Percentiles rank a stretch among this genome's conserved stretches.
phyloP scores from a whole-genome alignment of 352 stramenopile genomes.

The Phytophthora cactorum region DNA sequence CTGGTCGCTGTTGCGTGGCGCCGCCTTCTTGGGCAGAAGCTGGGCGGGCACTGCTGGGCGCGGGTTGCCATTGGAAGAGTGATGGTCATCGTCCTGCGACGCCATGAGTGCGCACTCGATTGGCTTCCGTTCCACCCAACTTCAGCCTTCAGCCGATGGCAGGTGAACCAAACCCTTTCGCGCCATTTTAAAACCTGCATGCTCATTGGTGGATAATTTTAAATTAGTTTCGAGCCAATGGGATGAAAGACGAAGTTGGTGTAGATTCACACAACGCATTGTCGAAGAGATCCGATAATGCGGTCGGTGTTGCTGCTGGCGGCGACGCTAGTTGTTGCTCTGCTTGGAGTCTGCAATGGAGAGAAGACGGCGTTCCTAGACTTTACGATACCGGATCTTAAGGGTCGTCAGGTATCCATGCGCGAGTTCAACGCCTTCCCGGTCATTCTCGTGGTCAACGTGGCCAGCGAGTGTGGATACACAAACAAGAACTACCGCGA shows the following conservation, averaged over 20 bases:
- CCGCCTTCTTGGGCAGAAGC: constrained; percentile 21
- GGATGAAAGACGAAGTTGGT: constrained; percentile 1
- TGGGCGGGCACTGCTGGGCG: constrained; percentile 1
- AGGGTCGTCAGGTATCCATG: constrained; percentile 53
- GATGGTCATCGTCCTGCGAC: constrained; percentile 25
- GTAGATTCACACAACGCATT: neutral
- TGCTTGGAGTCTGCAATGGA: constrained; percentile 4
- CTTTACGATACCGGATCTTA: constrained; percentile 63
- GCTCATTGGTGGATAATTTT: constrained; percentile 1
- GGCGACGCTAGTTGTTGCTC: constrained; percentile 10
- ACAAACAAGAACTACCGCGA: constrained; percentile 85
- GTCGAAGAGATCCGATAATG: constrained; percentile 23
- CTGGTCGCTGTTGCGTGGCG: constrained; percentile 44
- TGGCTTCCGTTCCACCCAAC: neutral
- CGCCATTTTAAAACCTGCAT: constrained; percentile 21
- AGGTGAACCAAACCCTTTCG: constrained; percentile 12
- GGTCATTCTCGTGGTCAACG: constrained; percentile 84
- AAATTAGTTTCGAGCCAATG: constrained; percentile 17
- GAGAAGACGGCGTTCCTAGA: constrained; percentile 53
- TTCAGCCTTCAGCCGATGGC: neutral
- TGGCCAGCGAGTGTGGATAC: constrained; percentile 82
- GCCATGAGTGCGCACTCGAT: constrained; percentile 26
- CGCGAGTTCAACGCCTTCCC: constrained; percentile 53
- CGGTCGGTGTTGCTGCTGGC: constrained; percentile 19
- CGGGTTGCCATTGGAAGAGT: constrained; percentile 17